Conservation (phyloP, 2,329 filamentous ascomycete species). For the Sporothrix pallida region DNA sequence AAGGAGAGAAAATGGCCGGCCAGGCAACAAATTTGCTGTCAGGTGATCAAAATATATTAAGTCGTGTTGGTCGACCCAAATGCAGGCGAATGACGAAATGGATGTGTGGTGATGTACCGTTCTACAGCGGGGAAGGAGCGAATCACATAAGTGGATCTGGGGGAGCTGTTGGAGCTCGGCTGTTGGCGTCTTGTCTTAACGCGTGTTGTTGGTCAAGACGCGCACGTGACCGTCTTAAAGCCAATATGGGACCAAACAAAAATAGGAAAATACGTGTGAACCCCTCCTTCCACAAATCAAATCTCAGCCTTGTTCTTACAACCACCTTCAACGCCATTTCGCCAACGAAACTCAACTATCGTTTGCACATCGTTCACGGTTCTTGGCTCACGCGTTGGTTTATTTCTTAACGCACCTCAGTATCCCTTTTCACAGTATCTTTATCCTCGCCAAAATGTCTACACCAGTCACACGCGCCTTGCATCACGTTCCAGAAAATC, state of each 20-base stretch:
- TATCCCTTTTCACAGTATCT: neutral
- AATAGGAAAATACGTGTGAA: neutral
- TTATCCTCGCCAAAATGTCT: constrained; percentile 21
- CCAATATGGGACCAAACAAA: neutral
- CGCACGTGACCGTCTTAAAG: neutral
- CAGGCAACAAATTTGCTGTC: neutral
- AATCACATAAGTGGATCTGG: constrained; percentile 13
- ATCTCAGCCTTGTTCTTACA: neutral
- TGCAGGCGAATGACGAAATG: constrained; percentile 12
- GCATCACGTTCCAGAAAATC: constrained; percentile 6
- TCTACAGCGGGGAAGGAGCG: neutral
- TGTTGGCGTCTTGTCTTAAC: neutral
- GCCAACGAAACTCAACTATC: neutral
- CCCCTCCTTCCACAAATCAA: neutral
- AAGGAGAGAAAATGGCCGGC: neutral
- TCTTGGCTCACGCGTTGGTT: neutral
- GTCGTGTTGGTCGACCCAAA: neutral
- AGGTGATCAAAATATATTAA: neutral
- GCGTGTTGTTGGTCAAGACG: neutral
- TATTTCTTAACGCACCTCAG: neutral
- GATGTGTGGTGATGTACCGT: neutral
- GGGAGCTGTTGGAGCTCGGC: constrained; percentile 16
- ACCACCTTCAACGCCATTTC: neutral
- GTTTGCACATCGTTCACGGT: neutral
- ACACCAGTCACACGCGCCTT: neutral